Evolutionary conservation across 2,329 filamentous ascomycete genomes (phyloP), one percentile per base, ranked within the genome.

Genomic region (Aspergillus amoenus): DNA sequence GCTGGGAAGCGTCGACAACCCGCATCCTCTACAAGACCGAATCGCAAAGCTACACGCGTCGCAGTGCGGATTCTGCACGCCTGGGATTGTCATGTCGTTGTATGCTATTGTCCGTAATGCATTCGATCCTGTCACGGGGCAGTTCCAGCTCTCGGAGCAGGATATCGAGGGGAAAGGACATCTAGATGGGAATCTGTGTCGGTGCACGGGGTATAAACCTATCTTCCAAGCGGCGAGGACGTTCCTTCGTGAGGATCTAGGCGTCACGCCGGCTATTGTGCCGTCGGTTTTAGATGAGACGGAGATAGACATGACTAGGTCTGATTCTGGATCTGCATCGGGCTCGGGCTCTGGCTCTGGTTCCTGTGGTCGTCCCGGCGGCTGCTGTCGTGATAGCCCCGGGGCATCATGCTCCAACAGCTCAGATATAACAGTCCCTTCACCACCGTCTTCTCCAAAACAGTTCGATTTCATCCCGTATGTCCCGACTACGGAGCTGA

Each of bases 51-150:
- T 89, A 32, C 94, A 96, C 77, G 94, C 94, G 47, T 96, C 91
- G 65, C 93, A 99, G 73, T 99, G 88, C 72, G 88, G 93, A 1
- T 99, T 99, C 76, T 99, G 94, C 70, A 97, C 94, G 0, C 94
- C 94, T 4, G 94, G 94, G 2, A 97, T 99, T 68, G 93, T 97
- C 61, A 97, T 97, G 86, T 82, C 82, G 72, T 76, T 97, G 55
- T 99, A 99, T 74, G 94, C 94, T 5, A 81, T 97, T 44, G 81
- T 99, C 30, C 84, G 94, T 58, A 97, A 97, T 30, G 27, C 27
- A 30, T 30, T 30, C 69, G 89, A 93, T 63, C 81, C 87, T 9
- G 27, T 0, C 2, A 11, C 27, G 9, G 27, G 27, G 3, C 8
- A 11, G 27, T 30, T 30, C 4, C 81, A 82, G 18, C 93, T 93